Percentiles rank a stretch among this genome's conserved stretches.
These are phyloP conservation scores for Diversispora epigaea DNA, from an alignment of 192 early-diverging fungal genomes.

Conservation along the genomic window DNA sequence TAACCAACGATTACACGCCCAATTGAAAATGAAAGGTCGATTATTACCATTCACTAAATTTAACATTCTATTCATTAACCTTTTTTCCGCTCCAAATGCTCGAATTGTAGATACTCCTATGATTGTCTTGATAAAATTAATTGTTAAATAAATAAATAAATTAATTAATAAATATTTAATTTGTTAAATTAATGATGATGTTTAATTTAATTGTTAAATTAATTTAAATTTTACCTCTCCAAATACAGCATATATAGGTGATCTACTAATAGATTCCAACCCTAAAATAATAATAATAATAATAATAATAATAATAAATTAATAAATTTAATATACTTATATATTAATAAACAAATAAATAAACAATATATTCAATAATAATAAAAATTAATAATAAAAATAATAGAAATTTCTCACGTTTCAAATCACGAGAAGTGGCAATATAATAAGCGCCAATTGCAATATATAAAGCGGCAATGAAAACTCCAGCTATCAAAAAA, in stretches of 20 bases:
- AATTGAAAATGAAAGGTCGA: conserved; percentile 82
- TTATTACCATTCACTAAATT: conserved; percentile 74
- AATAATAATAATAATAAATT: background rate
- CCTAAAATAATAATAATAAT: background rate
- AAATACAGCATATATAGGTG: conserved; percentile 72
- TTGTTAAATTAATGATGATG: too few species aligned
- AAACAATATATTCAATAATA: background rate
- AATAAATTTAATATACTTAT: background rate
- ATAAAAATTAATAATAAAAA: too few species aligned
- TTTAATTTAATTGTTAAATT: background rate
- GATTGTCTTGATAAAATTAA: conserved; percentile 79
- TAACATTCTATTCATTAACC: conserved; percentile 64
- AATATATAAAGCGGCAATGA: conserved; percentile 59
- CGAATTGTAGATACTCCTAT: conserved; percentile 78
- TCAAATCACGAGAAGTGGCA: conserved; percentile 79
- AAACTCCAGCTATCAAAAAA: conserved; percentile 66
- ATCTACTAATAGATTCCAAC: conserved; percentile 56
- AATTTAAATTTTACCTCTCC: conserved; percentile 41
- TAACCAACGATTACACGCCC: conserved; percentile 87
- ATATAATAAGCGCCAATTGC: conserved; percentile 74
- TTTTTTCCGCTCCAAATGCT: conserved; percentile 73
- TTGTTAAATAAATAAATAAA: conserved; percentile 76
- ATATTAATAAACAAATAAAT: background rate
- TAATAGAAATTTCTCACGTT: conserved; percentile 61
- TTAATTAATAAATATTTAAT: background rate